phyloP scores from a whole-genome alignment of 176 grass and related monocot genomes.

The Carex littledalei region DNA sequence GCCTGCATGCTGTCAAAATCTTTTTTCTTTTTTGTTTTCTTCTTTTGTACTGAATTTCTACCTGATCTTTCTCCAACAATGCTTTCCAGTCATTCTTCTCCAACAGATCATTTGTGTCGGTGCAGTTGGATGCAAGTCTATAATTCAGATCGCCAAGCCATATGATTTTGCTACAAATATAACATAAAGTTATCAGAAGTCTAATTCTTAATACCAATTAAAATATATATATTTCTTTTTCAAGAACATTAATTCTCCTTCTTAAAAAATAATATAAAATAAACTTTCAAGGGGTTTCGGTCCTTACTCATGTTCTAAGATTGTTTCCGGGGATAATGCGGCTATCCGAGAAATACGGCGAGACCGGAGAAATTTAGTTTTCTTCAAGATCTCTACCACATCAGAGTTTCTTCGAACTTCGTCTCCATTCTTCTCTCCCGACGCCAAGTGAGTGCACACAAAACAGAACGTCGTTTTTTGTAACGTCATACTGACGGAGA shows the following conservation, averaged over 20 bases:
- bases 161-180: constrained; percentile 54
- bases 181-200: neutral
- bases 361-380: constrained; percentile 43
- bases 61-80: constrained; percentile 67
- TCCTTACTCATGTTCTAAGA: constrained; percentile 81
- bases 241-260: neutral
- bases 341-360: neutral
- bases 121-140: constrained; percentile 27
- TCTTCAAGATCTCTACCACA: constrained; percentile 64
- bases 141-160: constrained; percentile 96
- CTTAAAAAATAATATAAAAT: neutral
- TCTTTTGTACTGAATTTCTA: neutral
- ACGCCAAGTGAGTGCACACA: constrained; percentile 87
- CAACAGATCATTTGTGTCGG: constrained; percentile 30
- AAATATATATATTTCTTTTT: neutral
- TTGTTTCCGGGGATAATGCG: constrained; percentile 45
- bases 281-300: neutral
- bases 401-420: constrained; percentile 72
- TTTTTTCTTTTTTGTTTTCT: neutral
- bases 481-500: constrained; percentile 79
- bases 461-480: constrained; percentile 61
- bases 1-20: neutral
- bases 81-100: constrained; percentile 53
- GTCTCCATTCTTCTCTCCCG: constrained; percentile 84
- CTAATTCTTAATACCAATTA: neutral